Evolutionary conservation across 371 early-diverging fungal species (phyloP), one percentile per base, ranked within the genome.

Genomic region (Paraphysoderma sedebokerense): DNA sequence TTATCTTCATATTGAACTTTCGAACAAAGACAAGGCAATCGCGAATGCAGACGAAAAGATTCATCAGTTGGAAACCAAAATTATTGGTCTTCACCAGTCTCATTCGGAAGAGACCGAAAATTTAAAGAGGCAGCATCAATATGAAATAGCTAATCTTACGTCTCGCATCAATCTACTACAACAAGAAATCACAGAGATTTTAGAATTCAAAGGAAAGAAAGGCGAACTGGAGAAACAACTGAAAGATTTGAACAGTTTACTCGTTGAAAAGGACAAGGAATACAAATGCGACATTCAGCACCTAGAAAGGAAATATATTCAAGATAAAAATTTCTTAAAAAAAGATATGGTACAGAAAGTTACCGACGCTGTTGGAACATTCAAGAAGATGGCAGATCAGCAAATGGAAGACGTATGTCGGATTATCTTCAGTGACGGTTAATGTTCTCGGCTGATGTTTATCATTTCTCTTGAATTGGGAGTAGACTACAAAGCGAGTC

Each of bases 331-430:
- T 20, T 7, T 23, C 8, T 41, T 46, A 7, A 33, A 41, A 19
- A 24, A 30, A 24, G 47, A 46, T 11, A 46, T 46, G 47, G 9
- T 15, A 8, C 22, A 9, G 6, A 46, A 46, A 6, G 47, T 46
- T 9, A 46, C 47, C 0, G 47, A 46, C 9, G 47, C 47, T 8
- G 47, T 46, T 15, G 22, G 22, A 3, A 45, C 17, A n/a, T 46
- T 46, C 15, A 17, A 23, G 11, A 17, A 20, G 20, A 41, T 41
- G 11, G 47, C 47, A n/a, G 47, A 46, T 11, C 32, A n/a, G 9
- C 47, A 46, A 13, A 46, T 46, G 44, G 47, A 32, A 5, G 47
- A 46, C n/a, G n/a, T n/a, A n/a, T n/a, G n/a, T n/a, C n/a, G n/a
- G n/a, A n/a, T n/a, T n/a, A n/a, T n/a, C n/a, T n/a, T n/a, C n/a